Evolutionary conservation across 176 grass and related monocot genomes (phyloP).

Genomic region (Carex littledalei): DNA sequence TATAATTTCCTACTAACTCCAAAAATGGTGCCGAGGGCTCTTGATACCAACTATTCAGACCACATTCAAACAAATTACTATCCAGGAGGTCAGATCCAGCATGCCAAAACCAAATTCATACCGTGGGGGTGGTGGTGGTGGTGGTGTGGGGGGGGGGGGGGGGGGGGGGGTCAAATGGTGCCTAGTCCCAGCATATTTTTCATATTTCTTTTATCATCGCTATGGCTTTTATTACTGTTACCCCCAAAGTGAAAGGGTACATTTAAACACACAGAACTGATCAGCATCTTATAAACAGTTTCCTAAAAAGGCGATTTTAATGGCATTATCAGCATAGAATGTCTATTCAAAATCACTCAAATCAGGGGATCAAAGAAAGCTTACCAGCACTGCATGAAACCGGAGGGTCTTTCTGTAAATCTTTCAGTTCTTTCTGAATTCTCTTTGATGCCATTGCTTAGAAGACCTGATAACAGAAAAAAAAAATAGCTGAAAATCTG

Average conservation of each 20-base stretch:
- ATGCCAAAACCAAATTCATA: neutral
- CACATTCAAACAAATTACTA: neutral
- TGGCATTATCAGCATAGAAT: neutral
- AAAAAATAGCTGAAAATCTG: neutral
- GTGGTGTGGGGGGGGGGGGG: too few relatives aligned
- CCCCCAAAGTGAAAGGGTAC: neutral
- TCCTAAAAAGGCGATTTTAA: neutral
- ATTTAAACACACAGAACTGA: neutral
- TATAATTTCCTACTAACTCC: neutral
- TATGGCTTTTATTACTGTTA: neutral
- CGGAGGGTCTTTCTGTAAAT: conserved; percentile 26
- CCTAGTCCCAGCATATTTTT: neutral
- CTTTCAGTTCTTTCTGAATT: conserved; percentile 31
- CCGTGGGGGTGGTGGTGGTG: too few relatives aligned
- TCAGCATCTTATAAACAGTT: neutral
- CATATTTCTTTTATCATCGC: neutral
- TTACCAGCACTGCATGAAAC: conserved; percentile 33
- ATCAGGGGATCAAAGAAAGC: neutral
- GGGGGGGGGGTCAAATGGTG: too few relatives aligned
- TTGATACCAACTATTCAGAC: neutral
- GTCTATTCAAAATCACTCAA: neutral
- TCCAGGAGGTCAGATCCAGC: neutral
- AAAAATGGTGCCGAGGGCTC: neutral
- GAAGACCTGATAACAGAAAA: neutral
- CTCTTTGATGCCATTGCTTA: conserved; percentile 30